These are phyloP conservation scores for Aspergillus terreus DNA, from an alignment of 2,329 filamentous ascomycete species.

Conservation along the genomic window DNA sequence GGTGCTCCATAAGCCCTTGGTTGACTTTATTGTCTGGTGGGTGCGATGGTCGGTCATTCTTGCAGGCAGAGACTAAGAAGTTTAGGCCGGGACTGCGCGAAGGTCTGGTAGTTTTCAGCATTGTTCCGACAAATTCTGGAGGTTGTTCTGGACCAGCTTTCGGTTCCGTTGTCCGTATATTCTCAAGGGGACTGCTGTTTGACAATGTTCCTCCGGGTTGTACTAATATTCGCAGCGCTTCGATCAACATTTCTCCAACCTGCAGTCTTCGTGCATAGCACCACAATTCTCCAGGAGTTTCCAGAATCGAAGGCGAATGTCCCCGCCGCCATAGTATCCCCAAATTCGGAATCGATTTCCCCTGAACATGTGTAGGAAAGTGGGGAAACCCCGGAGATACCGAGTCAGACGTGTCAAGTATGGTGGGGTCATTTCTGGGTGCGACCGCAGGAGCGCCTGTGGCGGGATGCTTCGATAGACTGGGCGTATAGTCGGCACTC, in stretches of 20 bases:
- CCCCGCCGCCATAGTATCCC: not conserved
- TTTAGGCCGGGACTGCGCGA: slow-evolving; percentile 10
- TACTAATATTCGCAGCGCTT: slow-evolving; percentile 7
- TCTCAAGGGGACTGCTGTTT: slow-evolving; percentile 1
- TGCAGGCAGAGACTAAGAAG: not conserved
- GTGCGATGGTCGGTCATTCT: not conserved
- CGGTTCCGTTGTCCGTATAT: slow-evolving; percentile 9
- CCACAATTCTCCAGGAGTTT: slow-evolving; percentile 5
- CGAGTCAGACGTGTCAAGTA: too few species aligned
- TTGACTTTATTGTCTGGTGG: slow-evolving; percentile 12
- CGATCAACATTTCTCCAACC: slow-evolving; percentile 8
- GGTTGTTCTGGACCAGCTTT: slow-evolving; percentile 11
- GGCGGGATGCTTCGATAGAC: not conserved
- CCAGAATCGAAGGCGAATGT: slow-evolving; percentile 8
- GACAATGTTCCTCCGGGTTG: slow-evolving; percentile 2
- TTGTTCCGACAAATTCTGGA: slow-evolving; percentile 11
- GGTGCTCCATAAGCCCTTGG: slow-evolving; percentile 11
- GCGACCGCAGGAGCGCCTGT: too few species aligned
- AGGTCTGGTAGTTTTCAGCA: slow-evolving; percentile 8
- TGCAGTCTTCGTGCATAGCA: slow-evolving; percentile 11
- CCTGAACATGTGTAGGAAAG: not conserved
- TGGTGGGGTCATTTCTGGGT: too few species aligned
- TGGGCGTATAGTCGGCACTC: not conserved
- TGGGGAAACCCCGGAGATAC: not conserved
- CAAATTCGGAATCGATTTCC: not conserved